Evolutionary conservation across 495 filamentous ascomycete species (phyloP).

Genomic region (Aspergillus biplanus): DNA sequence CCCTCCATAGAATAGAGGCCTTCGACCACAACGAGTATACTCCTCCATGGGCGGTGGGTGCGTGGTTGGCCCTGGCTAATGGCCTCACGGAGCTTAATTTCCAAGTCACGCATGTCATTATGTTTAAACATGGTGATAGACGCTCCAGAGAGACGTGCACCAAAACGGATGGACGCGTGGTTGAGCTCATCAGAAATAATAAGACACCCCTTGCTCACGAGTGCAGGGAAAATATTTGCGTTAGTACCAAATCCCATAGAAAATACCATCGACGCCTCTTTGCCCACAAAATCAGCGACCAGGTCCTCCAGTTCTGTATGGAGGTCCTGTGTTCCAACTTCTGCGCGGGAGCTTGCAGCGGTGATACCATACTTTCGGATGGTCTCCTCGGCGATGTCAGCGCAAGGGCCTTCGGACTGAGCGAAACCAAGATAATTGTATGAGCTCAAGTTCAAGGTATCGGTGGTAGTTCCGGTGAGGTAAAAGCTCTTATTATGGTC

Average conservation of each 20-base stretch:
- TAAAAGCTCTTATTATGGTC: conserved; percentile 89
- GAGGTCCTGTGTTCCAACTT: conserved; percentile 86
- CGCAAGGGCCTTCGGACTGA: conserved; percentile 95
- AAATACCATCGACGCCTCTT: conserved; percentile 92
- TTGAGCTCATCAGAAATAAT: conserved; percentile 97
- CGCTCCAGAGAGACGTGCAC: conserved; percentile 89
- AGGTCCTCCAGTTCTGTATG: conserved; percentile 86
- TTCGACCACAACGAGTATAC: conserved; percentile 95
- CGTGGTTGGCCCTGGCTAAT: conserved; percentile 96
- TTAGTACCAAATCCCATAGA: conserved; percentile 99
- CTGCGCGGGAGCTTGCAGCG: conserved; percentile 76
- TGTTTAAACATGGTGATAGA: conserved; percentile 97
- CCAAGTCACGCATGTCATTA: conserved; percentile 90
- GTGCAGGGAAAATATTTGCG: conserved; percentile 82
- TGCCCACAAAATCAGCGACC: conserved; percentile 89
- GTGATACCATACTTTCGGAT: conserved; percentile 84
- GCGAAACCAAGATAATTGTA: conserved; percentile 99
- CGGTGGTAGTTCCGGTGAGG: conserved; percentile 86
- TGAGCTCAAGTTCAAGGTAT: conserved; percentile 96
- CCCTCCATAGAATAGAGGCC: conserved; percentile 99
- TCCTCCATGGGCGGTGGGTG: conserved; percentile 97
- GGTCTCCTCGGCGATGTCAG: conserved; percentile 85
- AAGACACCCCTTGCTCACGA: conserved; percentile 88
- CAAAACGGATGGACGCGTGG: conserved; percentile 95
- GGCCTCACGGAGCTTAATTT: conserved; percentile 80